Evolutionary conservation across 768 basidiomycete species (phyloP), one percentile per base, ranked within the genome.

Genomic region (Suillus brevipes): DNA sequence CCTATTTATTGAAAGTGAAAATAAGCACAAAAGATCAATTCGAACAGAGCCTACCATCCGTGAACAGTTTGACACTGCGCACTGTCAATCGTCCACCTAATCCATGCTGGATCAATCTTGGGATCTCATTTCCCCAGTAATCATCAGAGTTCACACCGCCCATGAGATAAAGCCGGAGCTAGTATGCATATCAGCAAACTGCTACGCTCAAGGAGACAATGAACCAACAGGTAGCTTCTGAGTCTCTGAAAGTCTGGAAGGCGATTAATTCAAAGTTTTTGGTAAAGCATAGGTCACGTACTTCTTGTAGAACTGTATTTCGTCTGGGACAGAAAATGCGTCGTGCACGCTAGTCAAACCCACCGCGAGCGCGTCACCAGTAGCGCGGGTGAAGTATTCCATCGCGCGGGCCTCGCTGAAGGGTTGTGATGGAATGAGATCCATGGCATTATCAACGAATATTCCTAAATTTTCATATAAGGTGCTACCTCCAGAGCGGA

Each of bases 331-430:
- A 0, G 84, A 82, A 50, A 74, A 81, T 0, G 96, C 96, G 71
- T 99, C 95, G 64, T 97, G 95, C 23, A 99, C 87, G 13, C 85
- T 89, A 0, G 94, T 96, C 63, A 99, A 75, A 1, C 97, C 97
- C 63, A 86, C 84, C 3, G 84, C 80, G n/a, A 95, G 78, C 0
- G 90, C 94, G 69, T 93, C 88, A 34, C 78, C 75, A 50, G 90
- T 81, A 0, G 93, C 83, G 14, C 80, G 78, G n/a, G 87, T 78
- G 63, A 91, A 89, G 72, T 85, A 92, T n/a, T 82, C 76, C 67
- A 83, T 79, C 69, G 88, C 83, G 60, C 87, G 81, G 1, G 65
- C 65, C 34, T 87, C 81, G 0, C 85, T 84, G 82, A 87, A 88
- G 1, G 81, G 71, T 0, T 94, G 95, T 13, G 79, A 78, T 2